Conservation (phyloP, 352 stramenopile genomes). For the Phytophthora foliorum region DNA sequence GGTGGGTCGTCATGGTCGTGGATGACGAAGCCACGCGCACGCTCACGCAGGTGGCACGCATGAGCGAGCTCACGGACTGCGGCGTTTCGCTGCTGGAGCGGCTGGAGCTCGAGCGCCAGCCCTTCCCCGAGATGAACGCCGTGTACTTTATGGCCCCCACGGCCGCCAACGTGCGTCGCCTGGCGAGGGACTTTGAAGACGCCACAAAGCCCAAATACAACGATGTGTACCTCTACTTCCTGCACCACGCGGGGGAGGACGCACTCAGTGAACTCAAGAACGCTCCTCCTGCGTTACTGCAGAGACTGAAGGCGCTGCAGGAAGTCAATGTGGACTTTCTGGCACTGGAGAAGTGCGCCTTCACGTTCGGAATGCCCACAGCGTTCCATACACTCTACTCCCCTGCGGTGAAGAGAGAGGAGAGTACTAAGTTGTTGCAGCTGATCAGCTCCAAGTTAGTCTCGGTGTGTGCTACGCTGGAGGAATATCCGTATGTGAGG, state of each 20-base stretch:
- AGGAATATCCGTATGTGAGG: slow-evolving; percentile 98
- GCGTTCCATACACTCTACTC: slow-evolving; percentile 88
- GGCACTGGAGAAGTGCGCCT: slow-evolving; percentile 93
- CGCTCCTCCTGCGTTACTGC: slow-evolving; percentile 77
- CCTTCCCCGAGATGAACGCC: slow-evolving; percentile 96
- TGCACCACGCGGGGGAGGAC: slow-evolving; percentile 83
- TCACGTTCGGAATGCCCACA: slow-evolving; percentile 94
- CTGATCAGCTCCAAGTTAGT: slow-evolving; percentile 94
- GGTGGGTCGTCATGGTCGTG: slow-evolving; percentile 95
- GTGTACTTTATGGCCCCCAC: slow-evolving; percentile 97
- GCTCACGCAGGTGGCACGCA: slow-evolving; percentile 95
- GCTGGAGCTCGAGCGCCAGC: slow-evolving; percentile 95
- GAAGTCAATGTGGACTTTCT: slow-evolving; percentile 98
- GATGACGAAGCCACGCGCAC: slow-evolving; percentile 94
- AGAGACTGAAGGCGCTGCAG: slow-evolving; percentile 85
- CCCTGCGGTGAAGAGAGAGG: slow-evolving; percentile 53
- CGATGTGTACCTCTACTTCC: slow-evolving; percentile 95
- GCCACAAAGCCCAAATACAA: slow-evolving; percentile 93
- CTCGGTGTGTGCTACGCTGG: slow-evolving; percentile 96
- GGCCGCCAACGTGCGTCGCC: slow-evolving; percentile 78
- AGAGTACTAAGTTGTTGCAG: slow-evolving; percentile 51
- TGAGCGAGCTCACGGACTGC: slow-evolving; percentile 99
- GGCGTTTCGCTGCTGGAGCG: slow-evolving; percentile 97
- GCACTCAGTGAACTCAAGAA: slow-evolving; percentile 90
- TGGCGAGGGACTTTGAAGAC: slow-evolving; percentile 89